These are phyloP conservation scores for Moniliophthora roreri DNA, from an alignment of 1,284 basidiomycete genomes.

Conservation along the genomic window DNA sequence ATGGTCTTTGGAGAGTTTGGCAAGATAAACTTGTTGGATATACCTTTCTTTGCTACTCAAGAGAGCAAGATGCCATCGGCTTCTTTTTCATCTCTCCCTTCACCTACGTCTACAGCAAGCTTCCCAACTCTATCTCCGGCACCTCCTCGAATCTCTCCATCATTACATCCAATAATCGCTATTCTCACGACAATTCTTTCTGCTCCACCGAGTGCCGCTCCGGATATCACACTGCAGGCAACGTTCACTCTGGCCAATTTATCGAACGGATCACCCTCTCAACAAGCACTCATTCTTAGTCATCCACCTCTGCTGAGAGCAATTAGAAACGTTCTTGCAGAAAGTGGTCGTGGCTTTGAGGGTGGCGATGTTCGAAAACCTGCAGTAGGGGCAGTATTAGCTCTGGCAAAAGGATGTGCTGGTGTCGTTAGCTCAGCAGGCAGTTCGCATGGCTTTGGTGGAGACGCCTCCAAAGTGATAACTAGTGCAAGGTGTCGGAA, in stretches of 20 bases:
- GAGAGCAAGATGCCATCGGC: neutral
- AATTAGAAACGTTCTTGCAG: slow-evolving; percentile 55
- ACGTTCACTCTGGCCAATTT: slow-evolving; percentile 63
- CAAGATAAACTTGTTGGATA: slow-evolving; percentile 31
- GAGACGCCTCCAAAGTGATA: slow-evolving; percentile 21
- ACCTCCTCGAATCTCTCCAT: slow-evolving; percentile 23
- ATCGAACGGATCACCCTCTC: slow-evolving; percentile 50
- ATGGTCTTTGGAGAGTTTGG: slow-evolving; percentile 56
- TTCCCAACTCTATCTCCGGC: slow-evolving; percentile 43
- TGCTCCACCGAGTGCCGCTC: neutral
- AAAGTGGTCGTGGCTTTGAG: slow-evolving; percentile 27
- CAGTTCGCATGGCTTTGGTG: slow-evolving; percentile 30
- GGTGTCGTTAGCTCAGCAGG: slow-evolving; percentile 25
- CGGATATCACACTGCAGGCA: slow-evolving; percentile 35
- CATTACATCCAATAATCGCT: neutral
- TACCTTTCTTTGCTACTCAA: neutral
- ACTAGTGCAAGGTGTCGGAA: slow-evolving; percentile 6
- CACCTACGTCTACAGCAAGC: slow-evolving; percentile 6
- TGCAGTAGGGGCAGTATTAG: slow-evolving; percentile 54
- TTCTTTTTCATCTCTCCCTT: neutral
- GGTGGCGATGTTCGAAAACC: slow-evolving; percentile 59
- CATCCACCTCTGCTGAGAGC: slow-evolving; percentile 50
- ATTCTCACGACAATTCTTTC: neutral
- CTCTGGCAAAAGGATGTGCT: slow-evolving; percentile 37
- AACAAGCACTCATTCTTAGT: slow-evolving; percentile 48